phyloP scores from a whole-genome alignment of 2,329 filamentous ascomycete genomes.

The Reticulascus tulasneorum region DNA sequence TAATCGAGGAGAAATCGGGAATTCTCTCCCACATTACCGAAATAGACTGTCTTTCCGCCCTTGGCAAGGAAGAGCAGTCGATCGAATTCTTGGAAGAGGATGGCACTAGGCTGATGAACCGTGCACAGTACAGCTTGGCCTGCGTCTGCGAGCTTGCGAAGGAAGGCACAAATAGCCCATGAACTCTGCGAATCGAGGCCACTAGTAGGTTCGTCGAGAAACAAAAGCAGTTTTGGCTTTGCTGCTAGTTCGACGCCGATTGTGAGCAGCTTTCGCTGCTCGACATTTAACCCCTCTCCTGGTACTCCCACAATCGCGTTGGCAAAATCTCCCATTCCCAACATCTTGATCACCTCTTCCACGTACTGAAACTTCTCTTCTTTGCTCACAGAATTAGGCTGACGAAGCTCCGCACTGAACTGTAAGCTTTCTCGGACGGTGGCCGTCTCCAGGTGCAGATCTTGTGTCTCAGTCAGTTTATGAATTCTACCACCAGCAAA shows the following conservation, averaged over 20 bases:
- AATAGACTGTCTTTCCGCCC: constrained; percentile 66
- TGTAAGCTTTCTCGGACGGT: constrained; percentile 52
- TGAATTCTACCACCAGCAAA: neutral
- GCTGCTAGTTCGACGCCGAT: constrained; percentile 58
- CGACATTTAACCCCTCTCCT: constrained; percentile 57
- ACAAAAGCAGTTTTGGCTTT: constrained; percentile 55
- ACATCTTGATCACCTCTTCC: constrained; percentile 61
- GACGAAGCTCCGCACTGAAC: constrained; percentile 55
- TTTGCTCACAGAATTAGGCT: constrained; percentile 48
- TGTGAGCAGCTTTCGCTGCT: constrained; percentile 58
- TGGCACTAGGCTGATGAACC: constrained; percentile 51
- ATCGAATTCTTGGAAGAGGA: constrained; percentile 55
- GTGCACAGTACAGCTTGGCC: constrained; percentile 53
- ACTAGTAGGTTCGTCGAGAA: constrained; percentile 58
- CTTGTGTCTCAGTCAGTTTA: constrained; percentile 19
- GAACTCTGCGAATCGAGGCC: constrained; percentile 62
- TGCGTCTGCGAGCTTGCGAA: constrained; percentile 55
- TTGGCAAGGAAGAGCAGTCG: constrained; percentile 59
- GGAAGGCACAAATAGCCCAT: constrained; percentile 59
- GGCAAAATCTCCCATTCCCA: constrained; percentile 64
- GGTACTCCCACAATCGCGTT: constrained; percentile 62
- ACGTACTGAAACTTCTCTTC: constrained; percentile 59
- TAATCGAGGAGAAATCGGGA: constrained; percentile 55
- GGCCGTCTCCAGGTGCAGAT: constrained; percentile 52
- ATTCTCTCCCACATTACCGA: constrained; percentile 61